Evolutionary conservation across 1,139 yeast species (phyloP), one percentile per base, ranked within the genome.

Genomic region (Kodamaea arcana): DNA sequence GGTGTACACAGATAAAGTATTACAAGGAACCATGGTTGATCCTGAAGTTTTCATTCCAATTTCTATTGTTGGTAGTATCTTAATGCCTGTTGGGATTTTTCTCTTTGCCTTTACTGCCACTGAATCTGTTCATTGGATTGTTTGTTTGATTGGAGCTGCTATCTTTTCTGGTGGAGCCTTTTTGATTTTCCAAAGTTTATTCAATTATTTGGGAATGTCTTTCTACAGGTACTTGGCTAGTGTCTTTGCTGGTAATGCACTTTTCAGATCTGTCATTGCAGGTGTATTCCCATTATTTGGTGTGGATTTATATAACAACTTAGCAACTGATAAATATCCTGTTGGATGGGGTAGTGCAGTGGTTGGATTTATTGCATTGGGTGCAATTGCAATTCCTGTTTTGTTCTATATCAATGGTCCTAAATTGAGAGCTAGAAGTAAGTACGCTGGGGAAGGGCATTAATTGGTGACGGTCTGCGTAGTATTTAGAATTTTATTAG

Each of bases 231-330:
- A 65, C 47, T 52, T 72, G 47, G 83, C 83, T 0, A 75, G 83
- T 4, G 80, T 75, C 3, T 76, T 73, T 52, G 81, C 82, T 2
- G 71, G 76, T 21, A 76, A 75, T 47, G 75, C 68, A n/a, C 58
- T 76, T 34, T 65, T 67, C 44, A 65, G 83, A 47, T 66, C 80
- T 2, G 58, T 61, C 2, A 62, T 75, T 51, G 85, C 80, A 0
- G 78, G 78, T 23, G 74, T 72, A 3, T 79, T 80, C 63, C 85
- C 86, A 29, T 57, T 80, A 31, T 78, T 80, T 48, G 83, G 80
- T 5, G 53, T 58, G 31, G 65, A 70, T 1, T 60, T 79, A 66
- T 80, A 67, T 45, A 43, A 52, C 28, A 72, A 72, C 45, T 51
- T 75, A 33, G 65, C 62, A 2, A 64, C 68, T 8, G 45, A 60